Evolutionary conservation across 257 asterid species (phyloP).

Genomic region (Petunia axillaris): DNA sequence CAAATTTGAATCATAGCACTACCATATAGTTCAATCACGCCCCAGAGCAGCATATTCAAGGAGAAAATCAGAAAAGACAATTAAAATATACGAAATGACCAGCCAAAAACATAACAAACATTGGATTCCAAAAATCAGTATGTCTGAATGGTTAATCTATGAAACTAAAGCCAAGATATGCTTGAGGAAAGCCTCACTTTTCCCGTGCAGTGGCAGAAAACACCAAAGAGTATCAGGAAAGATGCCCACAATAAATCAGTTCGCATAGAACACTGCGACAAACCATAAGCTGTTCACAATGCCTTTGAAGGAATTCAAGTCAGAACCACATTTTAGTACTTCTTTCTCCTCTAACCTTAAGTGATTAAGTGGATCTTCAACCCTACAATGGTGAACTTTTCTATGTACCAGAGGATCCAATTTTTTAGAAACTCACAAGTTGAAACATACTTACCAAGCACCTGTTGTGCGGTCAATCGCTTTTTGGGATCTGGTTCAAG

Average conservation of each 20-base stretch:
- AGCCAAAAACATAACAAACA: not conserved
- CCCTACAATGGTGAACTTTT: not conserved
- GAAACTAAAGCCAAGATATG: not conserved
- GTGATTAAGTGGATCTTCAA: not conserved
- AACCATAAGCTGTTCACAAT: not conserved
- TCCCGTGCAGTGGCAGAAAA: not conserved
- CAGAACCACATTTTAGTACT: not conserved
- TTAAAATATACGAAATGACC: not conserved
- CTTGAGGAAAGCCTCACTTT: conserved; percentile 15
- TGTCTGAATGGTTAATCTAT: not conserved
- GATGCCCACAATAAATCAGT: not conserved
- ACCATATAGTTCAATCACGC: not conserved
- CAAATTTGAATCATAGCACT: not conserved
- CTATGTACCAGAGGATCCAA: not conserved
- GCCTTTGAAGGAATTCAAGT: not conserved
- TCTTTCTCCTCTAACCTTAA: not conserved
- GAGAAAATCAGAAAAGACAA: not conserved
- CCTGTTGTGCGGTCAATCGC: conserved; percentile 93
- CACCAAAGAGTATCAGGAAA: not conserved
- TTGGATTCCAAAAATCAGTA: not conserved
- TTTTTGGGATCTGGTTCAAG: conserved; percentile 76
- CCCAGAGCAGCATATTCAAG: not conserved
- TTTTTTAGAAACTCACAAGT: not conserved
- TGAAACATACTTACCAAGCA: conserved; percentile 68
- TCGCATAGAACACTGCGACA: not conserved